Conservation (phyloP, 768 basidiomycete species). For the Tephrocybe sp. region DNA sequence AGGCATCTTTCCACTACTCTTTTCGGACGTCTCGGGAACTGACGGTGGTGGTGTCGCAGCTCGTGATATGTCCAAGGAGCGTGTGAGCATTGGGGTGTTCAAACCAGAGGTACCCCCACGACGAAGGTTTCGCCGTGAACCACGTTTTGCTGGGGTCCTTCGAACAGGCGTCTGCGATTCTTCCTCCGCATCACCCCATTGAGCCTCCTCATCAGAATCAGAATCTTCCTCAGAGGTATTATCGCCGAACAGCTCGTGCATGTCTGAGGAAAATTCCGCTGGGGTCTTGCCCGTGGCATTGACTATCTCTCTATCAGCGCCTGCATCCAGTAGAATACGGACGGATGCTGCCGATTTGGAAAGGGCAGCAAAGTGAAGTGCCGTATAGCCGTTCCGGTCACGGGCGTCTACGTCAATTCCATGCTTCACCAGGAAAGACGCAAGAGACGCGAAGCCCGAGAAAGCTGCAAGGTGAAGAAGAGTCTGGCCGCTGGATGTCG, state of each 20-base stretch:
- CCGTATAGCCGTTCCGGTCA: slow-evolving; percentile 89
- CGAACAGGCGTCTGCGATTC: slow-evolving; percentile 48
- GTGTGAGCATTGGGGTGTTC: slow-evolving; percentile 23
- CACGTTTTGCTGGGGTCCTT: slow-evolving; percentile 32
- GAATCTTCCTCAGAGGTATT: slow-evolving; percentile 24
- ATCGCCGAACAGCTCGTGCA: slow-evolving; percentile 33
- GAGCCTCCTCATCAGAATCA: slow-evolving; percentile 50
- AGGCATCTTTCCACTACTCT: slow-evolving; percentile 24
- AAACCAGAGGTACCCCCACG: slow-evolving; percentile 28
- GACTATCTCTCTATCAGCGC: slow-evolving; percentile 79
- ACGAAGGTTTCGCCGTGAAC: slow-evolving; percentile 32
- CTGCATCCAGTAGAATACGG: slow-evolving; percentile 68
- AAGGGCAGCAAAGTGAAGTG: slow-evolving; percentile 84
- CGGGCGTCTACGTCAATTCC: slow-evolving; percentile 79
- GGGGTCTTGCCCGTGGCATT: slow-evolving; percentile 71
- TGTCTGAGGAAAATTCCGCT: slow-evolving; percentile 51
- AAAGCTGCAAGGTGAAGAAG: slow-evolving; percentile 86
- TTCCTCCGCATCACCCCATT: slow-evolving; percentile 70
- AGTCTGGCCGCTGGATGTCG: slow-evolving; percentile 76
- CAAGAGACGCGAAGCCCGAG: slow-evolving; percentile 72
- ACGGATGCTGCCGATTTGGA: slow-evolving; percentile 63
- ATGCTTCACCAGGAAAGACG: slow-evolving; percentile 68
- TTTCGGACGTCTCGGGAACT: slow-evolving; percentile 13
- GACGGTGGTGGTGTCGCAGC: slow-evolving; percentile 31
- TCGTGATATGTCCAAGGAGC: slow-evolving; percentile 32